Conservation (phyloP, 805 yeast genomes). For the Metschnikowia lachancei region DNA sequence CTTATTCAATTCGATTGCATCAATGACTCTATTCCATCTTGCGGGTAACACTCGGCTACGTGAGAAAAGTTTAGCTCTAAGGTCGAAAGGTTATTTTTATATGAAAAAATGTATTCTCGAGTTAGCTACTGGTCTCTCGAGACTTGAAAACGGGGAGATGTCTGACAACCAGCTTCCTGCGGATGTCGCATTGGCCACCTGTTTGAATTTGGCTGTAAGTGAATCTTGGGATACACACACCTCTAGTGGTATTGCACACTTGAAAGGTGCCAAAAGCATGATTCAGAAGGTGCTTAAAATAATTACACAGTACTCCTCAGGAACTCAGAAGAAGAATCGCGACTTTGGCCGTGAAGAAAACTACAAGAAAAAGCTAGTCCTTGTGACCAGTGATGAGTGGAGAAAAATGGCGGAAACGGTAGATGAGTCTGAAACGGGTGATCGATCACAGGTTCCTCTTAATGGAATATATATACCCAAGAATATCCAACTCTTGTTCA, state of each 20-base stretch:
- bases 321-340: not conserved
- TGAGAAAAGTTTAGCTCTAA: constrained; percentile 41
- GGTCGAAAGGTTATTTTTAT: constrained; percentile 52
- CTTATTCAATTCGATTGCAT: constrained; percentile 58
- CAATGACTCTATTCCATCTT: constrained; percentile 64
- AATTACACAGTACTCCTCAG: constrained; percentile 23
- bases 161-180: constrained; percentile 42
- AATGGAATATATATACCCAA: constrained; percentile 31
- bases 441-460: not conserved
- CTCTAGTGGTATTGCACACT: constrained; percentile 65
- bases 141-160: constrained; percentile 22
- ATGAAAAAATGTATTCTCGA: constrained; percentile 61
- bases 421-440: not conserved
- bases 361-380: constrained; percentile 25
- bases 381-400: constrained; percentile 36
- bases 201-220: constrained; percentile 59
- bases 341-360: constrained; percentile 1
- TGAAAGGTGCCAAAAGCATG: constrained; percentile 64
- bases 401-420: constrained; percentile 21
- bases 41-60: constrained; percentile 39
- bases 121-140: constrained; percentile 53
- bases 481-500: constrained; percentile 51
- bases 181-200: constrained; percentile 65
- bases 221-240: constrained; percentile 70
- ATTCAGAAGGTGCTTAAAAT: constrained; percentile 45